Conservation (phyloP, 805 yeast species). For the Candida piceae region DNA sequence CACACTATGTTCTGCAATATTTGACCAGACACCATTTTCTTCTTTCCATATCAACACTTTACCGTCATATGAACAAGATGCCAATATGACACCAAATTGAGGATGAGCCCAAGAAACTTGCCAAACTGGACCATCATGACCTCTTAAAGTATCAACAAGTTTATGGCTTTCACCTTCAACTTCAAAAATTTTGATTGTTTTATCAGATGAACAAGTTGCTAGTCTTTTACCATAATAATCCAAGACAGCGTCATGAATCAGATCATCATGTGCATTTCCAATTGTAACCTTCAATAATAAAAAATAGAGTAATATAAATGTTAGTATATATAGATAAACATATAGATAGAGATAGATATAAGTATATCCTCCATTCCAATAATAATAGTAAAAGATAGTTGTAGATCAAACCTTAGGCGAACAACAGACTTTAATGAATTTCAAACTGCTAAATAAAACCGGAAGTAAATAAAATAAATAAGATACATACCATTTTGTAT, state of each 20-base stretch:
- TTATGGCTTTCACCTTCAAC: conserved; percentile 81
- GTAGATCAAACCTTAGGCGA: no score
- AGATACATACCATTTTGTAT: neutral
- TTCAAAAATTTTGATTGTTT: conserved; percentile 90
- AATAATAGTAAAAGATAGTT: no score
- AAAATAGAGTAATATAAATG: neutral
- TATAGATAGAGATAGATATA: no score
- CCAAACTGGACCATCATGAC: conserved; percentile 99
- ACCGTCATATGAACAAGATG: conserved; percentile 94
- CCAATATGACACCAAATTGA: conserved; percentile 90
- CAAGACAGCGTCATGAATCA: conserved; percentile 93
- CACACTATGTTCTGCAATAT: conserved; percentile 77
- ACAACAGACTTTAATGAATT: no score
- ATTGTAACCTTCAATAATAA: conserved; percentile 57
- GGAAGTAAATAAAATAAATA: no score
- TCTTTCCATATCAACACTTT: conserved; percentile 93
- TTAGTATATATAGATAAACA: no score
- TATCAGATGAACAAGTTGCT: conserved; percentile 95
- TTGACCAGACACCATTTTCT: conserved; percentile 82
- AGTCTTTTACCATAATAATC: conserved; percentile 95
- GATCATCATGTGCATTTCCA: conserved; percentile 86
- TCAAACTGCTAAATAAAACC: no score
- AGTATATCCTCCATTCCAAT: no score
- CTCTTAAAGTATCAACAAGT: conserved; percentile 77
- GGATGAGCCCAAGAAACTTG: conserved; percentile 99